Base-by-base conservation (phyloP, 2,329 filamentous ascomycete genomes). In the Colletotrichum caudatum region DNA sequence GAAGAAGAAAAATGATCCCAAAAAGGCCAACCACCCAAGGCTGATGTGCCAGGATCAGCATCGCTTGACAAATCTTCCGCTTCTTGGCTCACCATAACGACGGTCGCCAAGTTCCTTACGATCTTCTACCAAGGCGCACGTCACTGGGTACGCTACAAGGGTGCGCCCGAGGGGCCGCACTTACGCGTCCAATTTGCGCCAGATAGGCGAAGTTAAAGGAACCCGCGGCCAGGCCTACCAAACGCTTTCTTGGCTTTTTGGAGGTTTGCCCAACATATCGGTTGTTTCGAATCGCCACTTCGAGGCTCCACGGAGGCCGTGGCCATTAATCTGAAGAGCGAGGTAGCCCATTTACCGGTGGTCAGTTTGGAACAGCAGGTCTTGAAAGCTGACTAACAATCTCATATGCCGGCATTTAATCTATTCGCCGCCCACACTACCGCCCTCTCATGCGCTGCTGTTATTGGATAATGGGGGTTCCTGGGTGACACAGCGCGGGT, bases 31-130 rank as follows among this genome's bases (percentile, higher is more conserved):
- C 51, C 51, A 46, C 16, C 16, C 41, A 44, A 11, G 12, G 20
- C 53, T 51, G 64, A 46, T 58, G 53, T 46, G 26, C 69, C 20
- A 54, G 69, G 69, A 71, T 71, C 65, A 71, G 46, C 46, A 39
- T 64, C 59, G 69, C 65, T 71, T 64, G 65, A 69, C 44, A 64
- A 64, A 71, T 64, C 23, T 33, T 64, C 54, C 48, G 54, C 59
- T 59, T 41, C 53, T 71, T 69, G 59, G 53, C 65, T 54, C 16
- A 46, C 23, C 29, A n/a, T 29, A 29, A 39, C 23, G 46, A 20
- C 46, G n/a, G 23, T n/a, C 37, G 69, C 69, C 69, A 71, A 71
- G 69, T 51, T 69, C 48, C 53, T n/a, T 23, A 69, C 65, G 69
- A 71, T 71, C 65, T 59, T 53, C 65, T 48, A 71, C 59, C 65